Evolutionary conservation across 2,329 filamentous ascomycete species (phyloP).

Genomic region (Pestalotiopsis fici): DNA sequence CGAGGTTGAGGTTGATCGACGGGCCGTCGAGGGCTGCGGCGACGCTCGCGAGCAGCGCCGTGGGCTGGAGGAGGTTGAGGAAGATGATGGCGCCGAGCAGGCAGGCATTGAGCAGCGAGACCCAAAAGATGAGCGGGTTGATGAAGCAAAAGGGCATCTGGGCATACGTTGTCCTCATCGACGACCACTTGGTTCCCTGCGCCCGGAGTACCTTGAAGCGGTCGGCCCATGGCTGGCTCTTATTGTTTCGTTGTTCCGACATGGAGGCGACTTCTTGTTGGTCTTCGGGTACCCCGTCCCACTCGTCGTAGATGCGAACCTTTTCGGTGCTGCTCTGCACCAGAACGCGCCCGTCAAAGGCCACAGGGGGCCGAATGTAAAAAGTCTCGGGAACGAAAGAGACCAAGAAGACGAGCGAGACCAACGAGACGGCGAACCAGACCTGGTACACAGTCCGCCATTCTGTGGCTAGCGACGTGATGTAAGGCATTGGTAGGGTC

Average conservation of each 20-base stretch:
- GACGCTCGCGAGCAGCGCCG: background rate
- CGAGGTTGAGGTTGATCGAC: constrained; percentile 10
- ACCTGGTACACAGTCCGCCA: constrained; percentile 35
- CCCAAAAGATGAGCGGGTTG: constrained; percentile 28
- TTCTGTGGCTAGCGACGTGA: constrained; percentile 23
- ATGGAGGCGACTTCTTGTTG: constrained; percentile 10
- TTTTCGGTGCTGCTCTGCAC: constrained; percentile 38
- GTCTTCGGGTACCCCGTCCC: constrained; percentile 19
- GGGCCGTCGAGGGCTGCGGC: background rate
- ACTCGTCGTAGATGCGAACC: constrained; percentile 35
- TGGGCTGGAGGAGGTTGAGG: constrained; percentile 17
- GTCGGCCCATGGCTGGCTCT: constrained; percentile 1
- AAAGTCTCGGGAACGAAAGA: constrained; percentile 37
- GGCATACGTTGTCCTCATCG: constrained; percentile 16
- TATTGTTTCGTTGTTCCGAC: constrained; percentile 10
- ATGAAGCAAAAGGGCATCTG: constrained; percentile 24
- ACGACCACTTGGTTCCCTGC: constrained; percentile 13
- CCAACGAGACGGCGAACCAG: constrained; percentile 25
- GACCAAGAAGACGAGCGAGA: constrained; percentile 28
- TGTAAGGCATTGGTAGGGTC: constrained; percentile 26
- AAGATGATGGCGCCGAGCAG: constrained; percentile 16
- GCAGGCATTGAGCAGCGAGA: constrained; percentile 21
- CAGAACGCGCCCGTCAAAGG: constrained; percentile 40
- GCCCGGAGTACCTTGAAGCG: constrained; percentile 11
- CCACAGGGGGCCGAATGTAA: constrained; percentile 39